A percentile compares a stretch with the other conserved stretches of the same genome.
These are phyloP conservation scores for Coprinopsis marcescibilis DNA, from an alignment of 768 basidiomycete species.

Conservation along the genomic window DNA sequence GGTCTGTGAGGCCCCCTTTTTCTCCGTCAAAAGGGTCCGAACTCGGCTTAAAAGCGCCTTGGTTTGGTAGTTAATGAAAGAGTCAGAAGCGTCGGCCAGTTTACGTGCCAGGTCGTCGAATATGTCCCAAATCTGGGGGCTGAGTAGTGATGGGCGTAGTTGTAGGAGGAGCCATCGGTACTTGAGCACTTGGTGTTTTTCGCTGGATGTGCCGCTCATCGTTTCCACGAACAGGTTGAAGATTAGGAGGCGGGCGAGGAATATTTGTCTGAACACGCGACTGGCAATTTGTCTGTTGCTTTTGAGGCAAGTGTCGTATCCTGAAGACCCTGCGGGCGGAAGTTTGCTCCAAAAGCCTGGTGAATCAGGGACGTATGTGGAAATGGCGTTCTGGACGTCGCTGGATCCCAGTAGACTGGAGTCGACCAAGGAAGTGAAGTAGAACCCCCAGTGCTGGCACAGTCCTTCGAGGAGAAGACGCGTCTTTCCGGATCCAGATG, in stretches of 20 bases:
- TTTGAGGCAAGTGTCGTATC: constrained; percentile 27
- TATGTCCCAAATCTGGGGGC: constrained; percentile 33
- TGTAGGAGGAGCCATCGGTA: constrained; percentile 38
- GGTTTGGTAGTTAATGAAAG: constrained; percentile 30
- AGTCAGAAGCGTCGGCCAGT: constrained; percentile 27
- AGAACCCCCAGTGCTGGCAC: constrained; percentile 41
- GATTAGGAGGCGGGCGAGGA: constrained; percentile 36
- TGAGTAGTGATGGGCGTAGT: constrained; percentile 31
- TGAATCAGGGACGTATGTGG: constrained; percentile 30
- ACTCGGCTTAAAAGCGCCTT: constrained; percentile 26
- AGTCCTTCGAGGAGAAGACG: constrained; percentile 39
- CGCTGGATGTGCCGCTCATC: constrained; percentile 18
- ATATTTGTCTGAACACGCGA: constrained; percentile 31
- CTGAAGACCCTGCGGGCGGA: constrained; percentile 24
- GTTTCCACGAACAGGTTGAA: constrained; percentile 32
- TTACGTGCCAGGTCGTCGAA: constrained; percentile 34
- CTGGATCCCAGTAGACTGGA: constrained; percentile 38
- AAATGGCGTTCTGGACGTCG: constrained; percentile 37
- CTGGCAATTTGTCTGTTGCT: constrained; percentile 33
- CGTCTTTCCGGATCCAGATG: constrained; percentile 43
- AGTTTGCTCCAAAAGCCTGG: constrained; percentile 26
- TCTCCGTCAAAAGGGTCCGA: constrained; percentile 22
- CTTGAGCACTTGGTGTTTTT: constrained; percentile 17
- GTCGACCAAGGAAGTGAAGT: constrained; percentile 41
- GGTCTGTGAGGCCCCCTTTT: constrained; percentile 11